Evolutionary conservation across 768 basidiomycete genomes (phyloP), one percentile per base, ranked within the genome.

Genomic region (Pholiota conissans): DNA sequence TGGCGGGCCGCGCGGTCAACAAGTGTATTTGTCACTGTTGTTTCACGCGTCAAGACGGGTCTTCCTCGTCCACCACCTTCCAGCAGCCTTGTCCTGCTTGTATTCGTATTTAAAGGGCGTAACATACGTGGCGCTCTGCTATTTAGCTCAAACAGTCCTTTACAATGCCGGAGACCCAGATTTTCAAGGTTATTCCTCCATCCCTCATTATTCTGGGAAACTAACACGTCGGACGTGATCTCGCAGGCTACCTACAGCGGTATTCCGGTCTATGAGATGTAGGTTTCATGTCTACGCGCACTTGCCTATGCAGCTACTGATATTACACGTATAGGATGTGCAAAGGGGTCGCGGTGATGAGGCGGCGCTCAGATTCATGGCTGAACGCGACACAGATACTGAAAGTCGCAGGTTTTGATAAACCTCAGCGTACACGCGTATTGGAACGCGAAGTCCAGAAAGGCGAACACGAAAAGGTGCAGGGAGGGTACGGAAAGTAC

Each of bases 401-500:
- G 68, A 99, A 99, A 73, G 96, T 99, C 64, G 97, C 95, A 27
- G 97, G 96, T 9, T 98, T 98, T 65, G 97, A 99, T 77, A 99
- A 99, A 71, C 97, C 97, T 1, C 97, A 98, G 70, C 81, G 97
- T 49, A 99, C 97, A 58, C 87, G 97, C 54, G 95, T 99, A 14
- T 82, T 99, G 42, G 97, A 99, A 73, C 85, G 97, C 63, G 97
- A 99, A 74, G 89, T 99, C 6, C 97, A 99, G 71, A 98, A 98
- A 71, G 97, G 95, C 26, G 92, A 94, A 65, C 97, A 99, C 72
- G 96, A 98, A 75, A 99, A 99, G 71, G 95, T 99, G 0, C 97
- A 99, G 72, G 97, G 97, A 22, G 97, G 97, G 2, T 99, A 98
- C 72, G 97, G 97, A 64, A 99, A 99, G 75, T 98, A 98, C 70